Base-by-base conservation (phyloP, 225 moss, liverwort and hornwort species). In the Polytrichum formosum region DNA sequence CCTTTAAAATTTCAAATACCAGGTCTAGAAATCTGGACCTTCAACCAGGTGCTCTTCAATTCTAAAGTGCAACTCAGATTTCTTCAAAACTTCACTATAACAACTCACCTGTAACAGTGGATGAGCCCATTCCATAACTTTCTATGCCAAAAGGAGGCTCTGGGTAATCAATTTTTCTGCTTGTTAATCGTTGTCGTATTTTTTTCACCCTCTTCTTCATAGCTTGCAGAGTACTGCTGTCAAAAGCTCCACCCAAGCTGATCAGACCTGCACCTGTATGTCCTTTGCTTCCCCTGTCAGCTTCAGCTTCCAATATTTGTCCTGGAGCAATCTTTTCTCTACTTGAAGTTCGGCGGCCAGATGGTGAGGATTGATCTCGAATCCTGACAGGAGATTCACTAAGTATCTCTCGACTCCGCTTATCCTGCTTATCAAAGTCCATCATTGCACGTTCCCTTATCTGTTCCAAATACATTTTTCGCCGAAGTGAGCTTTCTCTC, bases 401-500 rank as follows among this genome's bases (percentile, higher is more conserved):
- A 23, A 77, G 19, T 63, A 74, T 79, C 20, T 82, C 59, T 2
- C 37, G 65, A 27, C 55, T 76, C 0, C 67, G 69, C 64, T 76
- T 85, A 63, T 80, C 73, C 64, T 73, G 67, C 68, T 78, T 82
- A 9, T 82, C 82, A 60, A 80, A 79, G 55, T 85, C 72, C 63
- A 74, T 82, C 68, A 77, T 80, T 26, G 67, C 77, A 73, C 75
- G 75, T 53, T 82, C 80, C 10, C 56, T 88, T 10, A 85, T 80
- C 69, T 85, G 71, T 61, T 85, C 73, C 56, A 82, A 72, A 73
- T 82, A 82, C 26, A 82, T 65, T 61, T 82, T 85, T 6, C 73
- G 70, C 27, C 58, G 66, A 0, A 66, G 66, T 6, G 71, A 74
- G 64, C 66, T 78, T 74, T 81, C 76, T 55, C 69, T 72, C 16